Evolutionary conservation across 2,329 filamentous ascomycete species (phyloP).

Genomic region (Sporothrix schenckii): DNA sequence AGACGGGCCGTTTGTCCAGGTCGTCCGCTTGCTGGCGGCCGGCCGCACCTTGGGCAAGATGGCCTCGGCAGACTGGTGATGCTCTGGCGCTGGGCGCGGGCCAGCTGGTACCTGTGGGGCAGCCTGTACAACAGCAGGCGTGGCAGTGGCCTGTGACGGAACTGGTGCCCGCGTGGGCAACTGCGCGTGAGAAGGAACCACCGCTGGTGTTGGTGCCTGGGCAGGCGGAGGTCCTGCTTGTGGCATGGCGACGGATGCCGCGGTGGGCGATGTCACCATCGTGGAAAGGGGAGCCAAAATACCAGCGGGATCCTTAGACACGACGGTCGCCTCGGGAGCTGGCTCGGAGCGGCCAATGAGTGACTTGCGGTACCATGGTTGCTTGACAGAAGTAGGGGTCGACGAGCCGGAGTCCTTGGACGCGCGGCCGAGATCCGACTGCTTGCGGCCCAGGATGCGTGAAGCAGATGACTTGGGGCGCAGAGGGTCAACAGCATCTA

Average conservation of each 20-base stretch:
- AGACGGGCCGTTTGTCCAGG: slow-evolving; percentile 83
- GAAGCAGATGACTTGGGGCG: slow-evolving; percentile 89
- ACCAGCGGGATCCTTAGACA: slow-evolving; percentile 27
- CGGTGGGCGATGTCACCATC: slow-evolving; percentile 1
- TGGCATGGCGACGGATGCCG: slow-evolving; percentile 6
- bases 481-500: slow-evolving; percentile 87
- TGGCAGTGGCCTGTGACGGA: slow-evolving; percentile 15
- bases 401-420: slow-evolving; percentile 64
- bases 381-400: slow-evolving; percentile 72
- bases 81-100: slow-evolving; percentile 38
- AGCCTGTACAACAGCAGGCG: not conserved
- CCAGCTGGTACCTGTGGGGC: slow-evolving; percentile 28
- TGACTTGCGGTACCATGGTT: slow-evolving; percentile 96
- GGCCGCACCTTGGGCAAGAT: slow-evolving; percentile 50
- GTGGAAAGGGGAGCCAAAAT: slow-evolving; percentile 15
- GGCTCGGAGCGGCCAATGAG: slow-evolving; percentile 79
- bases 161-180: slow-evolving; percentile 26
- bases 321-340: slow-evolving; percentile 50
- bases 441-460: slow-evolving; percentile 82
- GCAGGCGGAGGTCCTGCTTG: slow-evolving; percentile 6
- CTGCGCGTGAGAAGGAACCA: slow-evolving; percentile 26
- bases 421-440: slow-evolving; percentile 75
- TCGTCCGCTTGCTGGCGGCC: slow-evolving; percentile 76
- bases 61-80: slow-evolving; percentile 47
- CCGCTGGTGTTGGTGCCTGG: slow-evolving; percentile 21